Percentiles rank a stretch among this genome's conserved stretches.
Conservation (phyloP, 2,329 filamentous ascomycete species). For the Cytospora piceicola region DNA sequence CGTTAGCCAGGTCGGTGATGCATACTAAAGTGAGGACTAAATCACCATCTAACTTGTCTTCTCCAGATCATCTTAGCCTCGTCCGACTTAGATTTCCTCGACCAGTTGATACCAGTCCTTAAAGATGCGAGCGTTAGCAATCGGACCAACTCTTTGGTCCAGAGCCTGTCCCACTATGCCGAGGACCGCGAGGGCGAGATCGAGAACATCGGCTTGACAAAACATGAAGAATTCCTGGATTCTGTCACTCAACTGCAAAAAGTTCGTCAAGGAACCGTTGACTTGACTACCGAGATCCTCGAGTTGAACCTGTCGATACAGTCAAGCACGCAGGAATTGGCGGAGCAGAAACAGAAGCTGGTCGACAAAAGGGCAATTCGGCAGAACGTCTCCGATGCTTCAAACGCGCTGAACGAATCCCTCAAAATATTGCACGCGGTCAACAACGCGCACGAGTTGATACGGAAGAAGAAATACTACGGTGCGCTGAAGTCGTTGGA, state of each 20-base stretch:
- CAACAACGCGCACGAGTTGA: slow-evolving; percentile 90
- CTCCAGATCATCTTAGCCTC: slow-evolving; percentile 86
- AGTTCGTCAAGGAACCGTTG: slow-evolving; percentile 88
- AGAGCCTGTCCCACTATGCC: slow-evolving; percentile 80
- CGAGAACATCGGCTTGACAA: slow-evolving; percentile 90
- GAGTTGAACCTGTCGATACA: slow-evolving; percentile 94
- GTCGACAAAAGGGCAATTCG: slow-evolving; percentile 91
- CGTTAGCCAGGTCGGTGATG: slow-evolving; percentile 34
- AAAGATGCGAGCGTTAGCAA: slow-evolving; percentile 84
- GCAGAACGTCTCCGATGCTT: slow-evolving; percentile 94
- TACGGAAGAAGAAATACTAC: slow-evolving; percentile 94
- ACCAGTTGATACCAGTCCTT: slow-evolving; percentile 91
- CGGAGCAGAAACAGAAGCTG: slow-evolving; percentile 89
- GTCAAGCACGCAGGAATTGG: slow-evolving; percentile 89
- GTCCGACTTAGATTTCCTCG: slow-evolving; percentile 90
- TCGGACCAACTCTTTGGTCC: slow-evolving; percentile 72
- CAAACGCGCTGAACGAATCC: slow-evolving; percentile 85
- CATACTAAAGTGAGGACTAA: slow-evolving; percentile 15
- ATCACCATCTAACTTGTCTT: slow-evolving; percentile 23
- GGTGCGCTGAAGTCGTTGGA: slow-evolving; percentile 91
- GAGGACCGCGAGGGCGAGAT: slow-evolving; percentile 89
- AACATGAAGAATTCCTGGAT: slow-evolving; percentile 93
- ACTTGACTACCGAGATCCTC: slow-evolving; percentile 87
- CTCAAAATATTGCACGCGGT: slow-evolving; percentile 89
- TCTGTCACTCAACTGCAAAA: slow-evolving; percentile 93